A percentile compares a stretch with the other conserved stretches of the same genome.
phyloP scores from a whole-genome alignment of 2,329 filamentous ascomycete species.

The Lachnellula hyalina region DNA sequence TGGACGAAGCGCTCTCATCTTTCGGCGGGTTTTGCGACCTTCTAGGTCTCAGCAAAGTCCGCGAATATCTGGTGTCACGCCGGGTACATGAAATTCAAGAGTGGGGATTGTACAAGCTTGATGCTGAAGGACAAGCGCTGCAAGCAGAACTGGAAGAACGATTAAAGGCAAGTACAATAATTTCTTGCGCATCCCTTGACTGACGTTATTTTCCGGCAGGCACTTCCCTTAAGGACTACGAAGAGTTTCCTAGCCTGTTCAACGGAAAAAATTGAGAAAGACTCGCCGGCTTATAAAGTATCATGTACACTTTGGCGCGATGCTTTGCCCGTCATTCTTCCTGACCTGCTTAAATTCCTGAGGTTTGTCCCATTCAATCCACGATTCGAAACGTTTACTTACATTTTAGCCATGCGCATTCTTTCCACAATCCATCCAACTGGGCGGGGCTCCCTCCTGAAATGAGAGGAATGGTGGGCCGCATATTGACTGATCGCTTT shows the following conservation, averaged over 20 bases:
- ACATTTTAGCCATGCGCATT: slow-evolving; percentile 68
- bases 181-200: slow-evolving; percentile 27
- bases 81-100: slow-evolving; percentile 72
- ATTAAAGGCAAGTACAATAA: slow-evolving; percentile 50
- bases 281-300: slow-evolving; percentile 65
- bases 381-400: slow-evolving; percentile 8
- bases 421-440: slow-evolving; percentile 79
- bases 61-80: slow-evolving; percentile 68
- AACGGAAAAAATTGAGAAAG: slow-evolving; percentile 79
- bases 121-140: slow-evolving; percentile 71
- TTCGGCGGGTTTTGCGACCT: slow-evolving; percentile 76
- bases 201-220: slow-evolving; percentile 24
- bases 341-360: slow-evolving; percentile 77
- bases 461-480: slow-evolving; percentile 69
- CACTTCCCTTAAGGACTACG: slow-evolving; percentile 77
- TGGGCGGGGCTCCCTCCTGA: slow-evolving; percentile 75
- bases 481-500: slow-evolving; percentile 88
- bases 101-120: slow-evolving; percentile 74
- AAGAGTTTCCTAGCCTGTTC: slow-evolving; percentile 91
- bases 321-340: slow-evolving; percentile 75
- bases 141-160: slow-evolving; percentile 75
- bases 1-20: slow-evolving; percentile 64
- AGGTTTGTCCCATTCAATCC: slow-evolving; percentile 39
- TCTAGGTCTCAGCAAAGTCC: slow-evolving; percentile 73
- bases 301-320: slow-evolving; percentile 82